These are phyloP conservation scores for Stentor coeruleus DNA, from an alignment of 73 alveolate species.

Conservation along the genomic window DNA sequence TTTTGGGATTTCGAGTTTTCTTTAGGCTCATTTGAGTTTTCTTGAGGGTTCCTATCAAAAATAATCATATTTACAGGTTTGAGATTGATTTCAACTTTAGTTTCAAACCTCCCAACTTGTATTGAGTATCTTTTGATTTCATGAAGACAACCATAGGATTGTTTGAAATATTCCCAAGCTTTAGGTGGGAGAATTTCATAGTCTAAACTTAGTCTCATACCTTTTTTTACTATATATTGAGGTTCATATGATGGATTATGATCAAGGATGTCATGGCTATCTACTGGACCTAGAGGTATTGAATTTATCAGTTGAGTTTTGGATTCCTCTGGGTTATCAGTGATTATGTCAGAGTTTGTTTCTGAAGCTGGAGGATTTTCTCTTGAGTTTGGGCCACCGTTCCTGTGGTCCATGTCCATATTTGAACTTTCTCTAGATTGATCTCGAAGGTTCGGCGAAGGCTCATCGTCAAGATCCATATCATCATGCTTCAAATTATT, in stretches of 20 bases:
- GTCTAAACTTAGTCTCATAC: background rate
- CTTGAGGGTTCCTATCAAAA: too few species aligned
- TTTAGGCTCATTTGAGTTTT: too few species aligned
- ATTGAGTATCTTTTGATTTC: background rate
- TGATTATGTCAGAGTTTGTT: background rate
- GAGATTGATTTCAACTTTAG: background rate
- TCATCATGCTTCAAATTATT: background rate
- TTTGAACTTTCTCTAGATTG: too few species aligned
- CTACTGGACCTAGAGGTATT: constrained; percentile 7
- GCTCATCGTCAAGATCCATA: background rate
- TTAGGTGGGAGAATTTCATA: constrained; percentile 21
- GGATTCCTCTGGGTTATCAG: background rate
- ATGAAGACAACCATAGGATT: background rate
- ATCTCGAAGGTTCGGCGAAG: too few species aligned
- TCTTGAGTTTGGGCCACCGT: too few species aligned
- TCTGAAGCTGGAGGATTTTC: background rate
- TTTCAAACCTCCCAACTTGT: background rate
- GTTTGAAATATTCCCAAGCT: constrained; percentile 1
- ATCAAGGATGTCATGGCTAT: constrained; percentile 3
- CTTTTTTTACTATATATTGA: background rate
- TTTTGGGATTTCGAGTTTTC: too few species aligned
- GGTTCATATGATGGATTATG: background rate
- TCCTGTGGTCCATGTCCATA: too few species aligned
- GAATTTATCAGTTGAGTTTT: background rate
- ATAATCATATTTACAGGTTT: background rate